A percentile compares a stretch with the other conserved stretches of the same genome.
Evolutionary conservation across 78 protist species (phyloP).

Genomic region (Protostelium mycophagum): DNA sequence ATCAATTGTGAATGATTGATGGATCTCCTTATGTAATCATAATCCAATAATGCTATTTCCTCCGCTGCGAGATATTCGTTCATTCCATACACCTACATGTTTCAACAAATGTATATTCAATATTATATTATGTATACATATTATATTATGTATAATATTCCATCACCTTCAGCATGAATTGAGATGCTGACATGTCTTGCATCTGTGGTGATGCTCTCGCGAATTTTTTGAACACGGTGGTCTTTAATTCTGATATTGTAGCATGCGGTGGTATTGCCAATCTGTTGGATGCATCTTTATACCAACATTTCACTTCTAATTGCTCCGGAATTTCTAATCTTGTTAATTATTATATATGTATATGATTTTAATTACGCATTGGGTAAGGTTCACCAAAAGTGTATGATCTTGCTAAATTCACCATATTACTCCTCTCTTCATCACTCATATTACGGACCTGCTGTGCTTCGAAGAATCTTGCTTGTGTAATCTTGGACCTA

Average conservation of each 20-base stretch:
- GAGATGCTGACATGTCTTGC: neutral
- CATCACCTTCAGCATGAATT: neutral
- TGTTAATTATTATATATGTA: too few species aligned
- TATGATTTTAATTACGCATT: neutral
- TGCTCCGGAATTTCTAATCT: neutral
- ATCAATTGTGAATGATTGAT: neutral
- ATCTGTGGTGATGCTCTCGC: neutral
- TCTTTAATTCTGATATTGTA: neutral
- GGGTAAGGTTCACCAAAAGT: neutral
- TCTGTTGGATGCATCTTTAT: neutral
- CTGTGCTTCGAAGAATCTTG: neutral
- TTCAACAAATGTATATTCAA: too few species aligned
- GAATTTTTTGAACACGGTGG: neutral
- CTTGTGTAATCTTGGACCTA: neutral
- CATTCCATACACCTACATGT: neutral
- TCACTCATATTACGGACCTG: neutral
- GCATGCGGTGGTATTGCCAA: neutral
- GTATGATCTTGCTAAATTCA: neutral
- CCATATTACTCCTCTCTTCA: neutral
- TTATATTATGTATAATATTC: too few species aligned
- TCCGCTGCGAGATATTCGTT: neutral
- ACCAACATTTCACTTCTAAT: neutral
- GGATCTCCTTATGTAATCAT: neutral
- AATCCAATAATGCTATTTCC: neutral
- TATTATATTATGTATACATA: too few species aligned